Percentiles rank a stretch among this genome's conserved stretches.
Conservation (phyloP, 345 rosid genomes). For the Trapa incisa region DNA sequence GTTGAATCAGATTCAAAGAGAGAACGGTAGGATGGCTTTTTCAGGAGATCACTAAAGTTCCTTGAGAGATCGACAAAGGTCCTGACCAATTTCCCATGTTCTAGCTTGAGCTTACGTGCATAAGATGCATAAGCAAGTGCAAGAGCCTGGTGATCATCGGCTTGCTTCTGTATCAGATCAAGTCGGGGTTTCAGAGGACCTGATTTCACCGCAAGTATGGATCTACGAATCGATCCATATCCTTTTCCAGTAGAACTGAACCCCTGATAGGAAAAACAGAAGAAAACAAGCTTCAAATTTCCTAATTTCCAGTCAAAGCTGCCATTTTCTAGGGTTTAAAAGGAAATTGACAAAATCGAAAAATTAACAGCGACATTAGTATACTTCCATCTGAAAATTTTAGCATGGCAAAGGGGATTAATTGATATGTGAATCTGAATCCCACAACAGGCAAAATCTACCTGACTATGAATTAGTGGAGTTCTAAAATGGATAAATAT, state of each 20-base stretch:
- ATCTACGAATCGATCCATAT: constrained; percentile 53
- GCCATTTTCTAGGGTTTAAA: background rate
- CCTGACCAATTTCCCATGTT: constrained; percentile 79
- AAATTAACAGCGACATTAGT: background rate
- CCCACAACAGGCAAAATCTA: background rate
- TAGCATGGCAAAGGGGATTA: background rate
- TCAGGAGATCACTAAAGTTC: constrained; percentile 70
- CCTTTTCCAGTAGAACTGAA: constrained; percentile 22
- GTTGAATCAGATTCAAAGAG: constrained; percentile 51
- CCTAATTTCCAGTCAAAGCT: background rate
- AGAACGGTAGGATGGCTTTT: constrained; percentile 50
- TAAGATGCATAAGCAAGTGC: constrained; percentile 79
- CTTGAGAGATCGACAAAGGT: constrained; percentile 77
- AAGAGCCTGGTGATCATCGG: constrained; percentile 81
- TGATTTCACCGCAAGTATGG: constrained; percentile 65
- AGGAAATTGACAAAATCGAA: background rate
- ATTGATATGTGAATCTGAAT: background rate
- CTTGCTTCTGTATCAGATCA: constrained; percentile 92
- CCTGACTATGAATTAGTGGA: background rate
- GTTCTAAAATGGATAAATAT: background rate
- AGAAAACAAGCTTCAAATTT: background rate
- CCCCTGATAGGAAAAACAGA: constrained; percentile 24
- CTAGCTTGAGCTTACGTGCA: constrained; percentile 90
- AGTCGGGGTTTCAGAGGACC: constrained; percentile 84
- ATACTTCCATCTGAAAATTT: background rate